phyloP scores from a whole-genome alignment of 2,329 filamentous ascomycete species.

The Exophiala alcalophila region DNA sequence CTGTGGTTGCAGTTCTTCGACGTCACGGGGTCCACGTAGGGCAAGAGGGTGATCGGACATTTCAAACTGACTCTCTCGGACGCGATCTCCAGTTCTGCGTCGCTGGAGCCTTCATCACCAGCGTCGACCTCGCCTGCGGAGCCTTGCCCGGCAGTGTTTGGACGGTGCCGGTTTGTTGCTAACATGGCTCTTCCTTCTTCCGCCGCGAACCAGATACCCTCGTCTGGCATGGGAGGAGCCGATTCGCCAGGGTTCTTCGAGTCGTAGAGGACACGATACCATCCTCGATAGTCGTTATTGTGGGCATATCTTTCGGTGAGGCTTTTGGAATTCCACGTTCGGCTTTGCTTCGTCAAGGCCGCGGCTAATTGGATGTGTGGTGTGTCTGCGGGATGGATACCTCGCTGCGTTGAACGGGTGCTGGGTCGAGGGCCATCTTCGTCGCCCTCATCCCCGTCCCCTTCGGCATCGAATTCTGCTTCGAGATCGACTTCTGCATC shows the following conservation, averaged over 20 bases:
- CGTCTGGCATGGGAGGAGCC: slow-evolving; percentile 53
- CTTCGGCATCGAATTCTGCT: no score
- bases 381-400: slow-evolving; percentile 16
- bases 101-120: slow-evolving; percentile 31
- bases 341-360: slow-evolving; percentile 32
- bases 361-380: slow-evolving; percentile 22
- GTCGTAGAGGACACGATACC: slow-evolving; percentile 62
- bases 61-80: slow-evolving; percentile 45
- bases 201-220: slow-evolving; percentile 61
- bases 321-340: slow-evolving; percentile 28
- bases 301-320: slow-evolving; percentile 50
- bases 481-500: no score
- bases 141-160: no score
- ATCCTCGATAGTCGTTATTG: slow-evolving; percentile 60
- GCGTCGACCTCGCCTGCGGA: slow-evolving; percentile 1
- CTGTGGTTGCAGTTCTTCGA: slow-evolving; percentile 50
- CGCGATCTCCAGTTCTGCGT: slow-evolving; percentile 48
- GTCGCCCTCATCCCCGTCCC: slow-evolving; percentile 40
- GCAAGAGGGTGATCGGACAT: slow-evolving; percentile 49
- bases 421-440: slow-evolving; percentile 29
- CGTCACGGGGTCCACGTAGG: slow-evolving; percentile 47
- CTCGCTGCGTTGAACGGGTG: slow-evolving; percentile 30
- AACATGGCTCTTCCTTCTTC: slow-evolving; percentile 39
- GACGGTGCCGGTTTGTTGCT: slow-evolving; percentile 39
- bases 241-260: slow-evolving; percentile 54